phyloP scores from a whole-genome alignment of 257 asterid genomes.

The Petunia secreta region DNA sequence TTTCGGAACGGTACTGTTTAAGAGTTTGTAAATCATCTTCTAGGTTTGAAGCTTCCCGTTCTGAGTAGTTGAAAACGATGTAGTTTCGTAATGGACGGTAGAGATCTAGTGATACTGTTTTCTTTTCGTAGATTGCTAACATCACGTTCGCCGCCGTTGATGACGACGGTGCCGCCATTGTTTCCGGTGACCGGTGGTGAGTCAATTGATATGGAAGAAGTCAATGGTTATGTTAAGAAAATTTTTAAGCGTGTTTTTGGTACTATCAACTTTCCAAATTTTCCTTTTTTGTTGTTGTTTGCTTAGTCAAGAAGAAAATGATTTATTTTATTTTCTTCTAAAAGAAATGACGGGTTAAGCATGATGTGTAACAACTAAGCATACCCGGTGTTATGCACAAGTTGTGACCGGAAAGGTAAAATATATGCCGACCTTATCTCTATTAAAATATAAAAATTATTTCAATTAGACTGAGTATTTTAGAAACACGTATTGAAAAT shows the following conservation, averaged over 20 bases:
- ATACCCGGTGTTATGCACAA: too few relatives aligned
- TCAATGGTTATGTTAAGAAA: neutral
- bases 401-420: too few relatives aligned
- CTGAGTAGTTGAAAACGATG: slow-evolving; percentile 78
- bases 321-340: too few relatives aligned
- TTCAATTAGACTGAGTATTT: too few relatives aligned
- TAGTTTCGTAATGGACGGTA: slow-evolving; percentile 89
- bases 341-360: too few relatives aligned
- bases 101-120: slow-evolving; percentile 73
- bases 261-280: neutral
- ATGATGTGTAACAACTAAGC: too few relatives aligned
- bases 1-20: slow-evolving; percentile 71
- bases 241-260: neutral
- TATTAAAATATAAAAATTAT: too few relatives aligned
- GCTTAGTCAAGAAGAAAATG: too few relatives aligned
- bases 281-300: too few relatives aligned
- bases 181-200: slow-evolving; percentile 26
- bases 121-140: slow-evolving; percentile 89
- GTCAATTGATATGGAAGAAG: neutral
- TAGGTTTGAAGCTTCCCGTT: slow-evolving; percentile 85
- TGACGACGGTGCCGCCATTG: slow-evolving; percentile 68
- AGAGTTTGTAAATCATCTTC: slow-evolving; percentile 85
- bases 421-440: too few relatives aligned
- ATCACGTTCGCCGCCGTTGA: slow-evolving; percentile 66
- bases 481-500: too few relatives aligned